Evolutionary conservation across 2,329 filamentous ascomycete genomes (phyloP).

Genomic region (Colletotrichum sp.): DNA sequence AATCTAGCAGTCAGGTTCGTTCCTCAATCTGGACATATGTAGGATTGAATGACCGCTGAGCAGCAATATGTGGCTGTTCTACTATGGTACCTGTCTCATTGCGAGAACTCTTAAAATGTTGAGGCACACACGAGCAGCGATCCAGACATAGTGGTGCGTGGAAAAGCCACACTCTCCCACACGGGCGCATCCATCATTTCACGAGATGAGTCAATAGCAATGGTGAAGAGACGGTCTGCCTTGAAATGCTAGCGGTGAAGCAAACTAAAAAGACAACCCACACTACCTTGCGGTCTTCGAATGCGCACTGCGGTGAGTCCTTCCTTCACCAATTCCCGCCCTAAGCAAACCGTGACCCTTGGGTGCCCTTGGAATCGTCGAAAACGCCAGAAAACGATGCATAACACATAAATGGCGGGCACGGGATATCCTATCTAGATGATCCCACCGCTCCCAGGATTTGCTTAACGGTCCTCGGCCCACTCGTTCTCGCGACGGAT

Average conservation of each 20-base stretch:
- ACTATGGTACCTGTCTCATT: not conserved
- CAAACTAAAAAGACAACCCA: not conserved
- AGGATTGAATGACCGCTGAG: not conserved
- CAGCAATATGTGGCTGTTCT: not conserved
- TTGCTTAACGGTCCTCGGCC: constrained; percentile 77
- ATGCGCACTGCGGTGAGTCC: not conserved
- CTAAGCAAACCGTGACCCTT: constrained; percentile 6
- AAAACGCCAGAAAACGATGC: constrained; percentile 19
- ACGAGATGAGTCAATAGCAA: not conserved
- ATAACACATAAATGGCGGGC: constrained; percentile 9
- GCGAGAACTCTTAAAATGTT: not conserved
- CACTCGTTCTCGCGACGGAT: constrained; percentile 91
- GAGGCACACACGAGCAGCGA: not conserved
- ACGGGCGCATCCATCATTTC: not conserved
- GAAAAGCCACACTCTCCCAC: not conserved
- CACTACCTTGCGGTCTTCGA: not conserved
- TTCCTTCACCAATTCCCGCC: not conserved
- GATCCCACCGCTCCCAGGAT: not conserved
- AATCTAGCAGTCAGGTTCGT: not conserved
- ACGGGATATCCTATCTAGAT: not conserved
- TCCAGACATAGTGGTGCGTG: not conserved
- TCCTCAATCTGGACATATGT: not conserved
- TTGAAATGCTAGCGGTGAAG: not conserved
- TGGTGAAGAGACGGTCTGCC: not conserved
- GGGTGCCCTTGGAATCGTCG: not conserved